Conservation (phyloP, 192 early-diverging fungal species). For the Phlyctochytrium bullatum region DNA sequence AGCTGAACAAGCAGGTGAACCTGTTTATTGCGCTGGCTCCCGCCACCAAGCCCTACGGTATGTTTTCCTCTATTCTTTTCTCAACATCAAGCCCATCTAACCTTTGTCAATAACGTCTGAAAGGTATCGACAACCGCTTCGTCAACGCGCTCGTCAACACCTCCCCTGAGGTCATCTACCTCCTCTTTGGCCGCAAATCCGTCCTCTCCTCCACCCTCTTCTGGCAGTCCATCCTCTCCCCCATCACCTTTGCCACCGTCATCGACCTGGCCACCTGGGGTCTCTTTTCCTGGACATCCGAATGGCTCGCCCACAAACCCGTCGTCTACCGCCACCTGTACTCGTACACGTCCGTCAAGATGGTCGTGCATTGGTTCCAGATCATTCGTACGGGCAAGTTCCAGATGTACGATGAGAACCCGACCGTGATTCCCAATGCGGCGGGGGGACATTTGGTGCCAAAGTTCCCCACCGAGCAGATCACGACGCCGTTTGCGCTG, state of each 20-base stretch:
- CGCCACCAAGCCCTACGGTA: conserved; percentile 72
- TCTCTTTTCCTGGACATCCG: conserved; percentile 81
- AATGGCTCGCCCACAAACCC: conserved; percentile 71
- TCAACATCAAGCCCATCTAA: not conserved
- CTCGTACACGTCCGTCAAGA: conserved; percentile 85
- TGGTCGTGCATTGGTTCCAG: conserved; percentile 64
- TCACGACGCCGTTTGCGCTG: conserved; percentile 81
- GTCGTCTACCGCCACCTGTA: conserved; percentile 85
- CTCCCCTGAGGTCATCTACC: conserved; percentile 81
- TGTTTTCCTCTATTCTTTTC: too few species aligned
- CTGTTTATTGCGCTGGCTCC: conserved; percentile 90
- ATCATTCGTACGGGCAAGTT: conserved; percentile 64
- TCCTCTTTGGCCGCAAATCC: conserved; percentile 83
- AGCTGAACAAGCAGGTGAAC: conserved; percentile 74
- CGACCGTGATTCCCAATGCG: conserved; percentile 53
- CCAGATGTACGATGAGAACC: conserved; percentile 92
- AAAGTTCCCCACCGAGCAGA: conserved; percentile 72
- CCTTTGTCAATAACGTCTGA: conserved; percentile 7
- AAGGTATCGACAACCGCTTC: conserved; percentile 74
- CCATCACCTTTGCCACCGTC: conserved; percentile 67
- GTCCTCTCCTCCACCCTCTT: conserved; percentile 75
- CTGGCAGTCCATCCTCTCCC: conserved; percentile 79
- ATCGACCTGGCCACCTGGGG: conserved; percentile 70
- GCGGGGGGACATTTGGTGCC: conserved; percentile 62
- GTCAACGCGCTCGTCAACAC: conserved; percentile 81